phyloP scores from a whole-genome alignment of 2,329 filamentous ascomycete genomes.

The Hymenoscyphus repandus region DNA sequence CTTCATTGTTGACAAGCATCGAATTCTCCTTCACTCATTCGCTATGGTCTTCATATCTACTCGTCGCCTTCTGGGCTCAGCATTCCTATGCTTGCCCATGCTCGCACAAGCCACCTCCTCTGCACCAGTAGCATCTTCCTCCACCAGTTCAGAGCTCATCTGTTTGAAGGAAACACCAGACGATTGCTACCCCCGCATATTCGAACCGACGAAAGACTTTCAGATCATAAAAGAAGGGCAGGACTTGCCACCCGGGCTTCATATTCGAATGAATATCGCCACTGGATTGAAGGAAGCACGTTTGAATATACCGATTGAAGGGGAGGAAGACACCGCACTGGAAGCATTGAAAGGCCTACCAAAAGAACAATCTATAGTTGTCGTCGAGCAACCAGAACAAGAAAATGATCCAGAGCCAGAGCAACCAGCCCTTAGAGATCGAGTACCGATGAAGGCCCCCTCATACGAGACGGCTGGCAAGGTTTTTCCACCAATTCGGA shows the following conservation, averaged over 20 bases:
- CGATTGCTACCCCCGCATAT: conserved; percentile 62
- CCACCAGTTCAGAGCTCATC: conserved; percentile 50
- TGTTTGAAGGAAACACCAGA: conserved; percentile 55
- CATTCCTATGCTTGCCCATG: conserved; percentile 21
- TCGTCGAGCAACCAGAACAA: conserved; percentile 17
- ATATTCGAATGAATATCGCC: conserved; percentile 60
- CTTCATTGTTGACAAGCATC: background rate
- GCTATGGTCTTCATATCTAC: conserved; percentile 21
- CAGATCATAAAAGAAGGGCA: conserved; percentile 59
- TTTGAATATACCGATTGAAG: conserved; percentile 49
- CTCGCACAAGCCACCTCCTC: conserved; percentile 20
- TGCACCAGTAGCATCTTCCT: conserved; percentile 17
- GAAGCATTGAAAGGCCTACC: conserved; percentile 49
- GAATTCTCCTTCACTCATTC: background rate
- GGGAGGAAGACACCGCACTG: conserved; percentile 44
- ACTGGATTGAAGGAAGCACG: conserved; percentile 62
- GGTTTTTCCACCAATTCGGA: conserved; percentile 48
- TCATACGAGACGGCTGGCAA: conserved; percentile 52
- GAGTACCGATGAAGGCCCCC: conserved; percentile 46
- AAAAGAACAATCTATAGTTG: conserved; percentile 39
- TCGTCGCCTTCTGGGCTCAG: conserved; percentile 18
- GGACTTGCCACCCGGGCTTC: conserved; percentile 58
- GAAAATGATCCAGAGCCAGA: conserved; percentile 10
- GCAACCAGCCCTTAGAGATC: conserved; percentile 26
- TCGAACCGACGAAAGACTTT: conserved; percentile 60